A percentile compares a stretch with the other conserved stretches of the same genome.
Conservation (phyloP, 2,329 filamentous ascomycete genomes). For the Talaromyces sp. region DNA sequence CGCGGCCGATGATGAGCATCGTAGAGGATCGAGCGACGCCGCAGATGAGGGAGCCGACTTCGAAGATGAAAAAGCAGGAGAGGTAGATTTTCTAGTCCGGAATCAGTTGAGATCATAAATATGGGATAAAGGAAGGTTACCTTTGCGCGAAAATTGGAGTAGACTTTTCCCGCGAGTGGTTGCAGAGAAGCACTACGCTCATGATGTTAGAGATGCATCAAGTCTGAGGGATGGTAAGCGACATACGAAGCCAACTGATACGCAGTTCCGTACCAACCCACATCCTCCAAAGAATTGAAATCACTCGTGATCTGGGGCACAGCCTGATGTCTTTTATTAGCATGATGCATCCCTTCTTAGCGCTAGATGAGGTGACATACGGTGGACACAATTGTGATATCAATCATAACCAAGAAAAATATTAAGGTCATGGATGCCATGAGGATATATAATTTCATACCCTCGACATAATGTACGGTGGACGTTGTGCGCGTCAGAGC, state of each 20-base stretch:
- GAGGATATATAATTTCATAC: constrained; percentile 21
- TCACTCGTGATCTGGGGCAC: constrained; percentile 47
- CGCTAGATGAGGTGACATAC: constrained; percentile 22
- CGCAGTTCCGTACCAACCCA: constrained; percentile 27
- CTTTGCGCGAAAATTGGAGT: constrained; percentile 27
- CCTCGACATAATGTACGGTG: constrained; percentile 19
- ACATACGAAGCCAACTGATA: constrained; percentile 35
- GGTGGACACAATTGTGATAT: constrained; percentile 54
- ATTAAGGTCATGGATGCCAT: constrained; percentile 39
- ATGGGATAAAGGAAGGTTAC: constrained; percentile 12
- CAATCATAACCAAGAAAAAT: constrained; percentile 49
- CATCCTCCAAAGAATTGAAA: constrained; percentile 25
- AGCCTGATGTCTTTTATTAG: constrained; percentile 27
- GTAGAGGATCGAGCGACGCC: constrained; percentile 31
- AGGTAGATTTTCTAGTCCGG: constrained; percentile 2
- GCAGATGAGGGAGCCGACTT: constrained; percentile 36
- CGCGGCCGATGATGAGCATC: constrained; percentile 36
- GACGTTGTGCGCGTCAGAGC: constrained; percentile 11
- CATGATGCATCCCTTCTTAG: background rate
- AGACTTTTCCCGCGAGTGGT: constrained; percentile 47
- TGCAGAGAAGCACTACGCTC: constrained; percentile 39
- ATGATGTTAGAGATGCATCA: constrained; percentile 5
- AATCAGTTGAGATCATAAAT: background rate
- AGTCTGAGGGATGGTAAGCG: background rate
- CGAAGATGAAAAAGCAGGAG: constrained; percentile 32